Evolutionary conservation across 2,329 filamentous ascomycete species (phyloP).

Genomic region (Neonectria magnoliae): DNA sequence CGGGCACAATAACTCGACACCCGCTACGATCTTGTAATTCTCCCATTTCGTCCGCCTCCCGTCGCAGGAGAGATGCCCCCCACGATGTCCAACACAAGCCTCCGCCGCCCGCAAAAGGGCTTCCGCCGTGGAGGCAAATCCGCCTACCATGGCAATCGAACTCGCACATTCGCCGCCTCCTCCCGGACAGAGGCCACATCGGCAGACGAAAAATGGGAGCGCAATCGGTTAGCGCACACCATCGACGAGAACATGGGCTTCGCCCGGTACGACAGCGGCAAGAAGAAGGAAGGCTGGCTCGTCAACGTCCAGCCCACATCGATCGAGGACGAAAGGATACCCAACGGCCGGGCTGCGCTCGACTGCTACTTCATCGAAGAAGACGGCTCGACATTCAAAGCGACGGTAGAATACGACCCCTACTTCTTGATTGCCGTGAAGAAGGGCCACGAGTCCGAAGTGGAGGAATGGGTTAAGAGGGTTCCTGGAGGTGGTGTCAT

Average conservation of each 20-base stretch:
- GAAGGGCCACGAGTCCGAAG: constrained; percentile 87
- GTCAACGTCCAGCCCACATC: constrained; percentile 93
- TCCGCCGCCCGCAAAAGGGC: constrained; percentile 71
- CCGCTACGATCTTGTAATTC: neutral
- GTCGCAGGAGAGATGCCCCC: constrained; percentile 11
- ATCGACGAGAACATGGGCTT: constrained; percentile 98
- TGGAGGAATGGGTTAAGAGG: constrained; percentile 92
- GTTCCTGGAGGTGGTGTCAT: constrained; percentile 82
- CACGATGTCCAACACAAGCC: constrained; percentile 68
- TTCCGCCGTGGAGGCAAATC: constrained; percentile 75
- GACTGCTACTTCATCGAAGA: constrained; percentile 98
- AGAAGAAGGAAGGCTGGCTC: constrained; percentile 86
- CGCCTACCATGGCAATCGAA: constrained; percentile 74
- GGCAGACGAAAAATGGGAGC: constrained; percentile 91
- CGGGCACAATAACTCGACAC: constrained; percentile 36
- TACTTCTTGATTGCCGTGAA: constrained; percentile 95
- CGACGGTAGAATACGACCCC: constrained; percentile 94
- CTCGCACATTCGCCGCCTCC: constrained; percentile 83
- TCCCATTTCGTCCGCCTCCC: constrained; percentile 3
- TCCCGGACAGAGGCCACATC: constrained; percentile 86
- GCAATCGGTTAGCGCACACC: constrained; percentile 80
- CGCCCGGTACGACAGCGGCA: constrained; percentile 87
- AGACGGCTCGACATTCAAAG: constrained; percentile 90
- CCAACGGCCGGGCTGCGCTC: constrained; percentile 86
- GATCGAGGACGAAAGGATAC: constrained; percentile 84